These are phyloP conservation scores for Daucus carota DNA, from an alignment of 129 eudicot genomes.

Conservation along the genomic window DNA sequence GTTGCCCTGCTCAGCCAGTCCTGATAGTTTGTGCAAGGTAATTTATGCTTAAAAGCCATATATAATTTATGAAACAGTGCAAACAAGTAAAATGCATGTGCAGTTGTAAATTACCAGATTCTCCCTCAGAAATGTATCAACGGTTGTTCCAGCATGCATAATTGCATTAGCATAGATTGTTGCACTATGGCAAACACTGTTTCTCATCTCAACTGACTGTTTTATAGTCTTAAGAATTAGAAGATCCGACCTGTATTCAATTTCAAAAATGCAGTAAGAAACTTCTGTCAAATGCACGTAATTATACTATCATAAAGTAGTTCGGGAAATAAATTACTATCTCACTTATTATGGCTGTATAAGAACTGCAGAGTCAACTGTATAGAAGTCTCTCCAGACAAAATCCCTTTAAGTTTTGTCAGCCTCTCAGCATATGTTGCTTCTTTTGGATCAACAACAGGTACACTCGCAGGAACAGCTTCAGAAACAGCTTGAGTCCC, in stretches of 20 bases:
- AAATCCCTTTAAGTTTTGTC: conserved; percentile 67
- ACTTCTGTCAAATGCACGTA: background rate
- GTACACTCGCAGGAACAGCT: background rate
- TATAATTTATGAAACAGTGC: background rate
- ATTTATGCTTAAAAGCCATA: background rate
- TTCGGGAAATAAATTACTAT: background rate
- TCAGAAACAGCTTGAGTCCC: conserved; percentile 39
- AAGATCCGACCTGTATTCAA: conserved; percentile 70
- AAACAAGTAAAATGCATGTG: background rate
- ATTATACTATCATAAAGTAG: background rate
- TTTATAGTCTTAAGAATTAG: conserved; percentile 91
- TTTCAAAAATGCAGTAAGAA: background rate
- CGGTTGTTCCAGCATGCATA: conserved; percentile 99
- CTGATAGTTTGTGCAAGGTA: conserved; percentile 28
- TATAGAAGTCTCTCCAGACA: conserved; percentile 95
- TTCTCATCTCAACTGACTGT: conserved; percentile 96
- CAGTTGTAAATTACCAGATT: conserved; percentile 55
- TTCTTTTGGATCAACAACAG: conserved; percentile 59
- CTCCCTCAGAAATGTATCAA: conserved; percentile 90
- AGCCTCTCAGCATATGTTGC: conserved; percentile 70
- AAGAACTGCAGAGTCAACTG: conserved; percentile 85
- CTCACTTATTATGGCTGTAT: conserved; percentile 95
- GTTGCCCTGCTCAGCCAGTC: conserved; percentile 99
- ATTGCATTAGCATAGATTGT: conserved; percentile 92
- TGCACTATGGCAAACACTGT: conserved; percentile 98